Conservation (phyloP, 1,284 basidiomycete genomes). For the Gomphus bonarii region DNA sequence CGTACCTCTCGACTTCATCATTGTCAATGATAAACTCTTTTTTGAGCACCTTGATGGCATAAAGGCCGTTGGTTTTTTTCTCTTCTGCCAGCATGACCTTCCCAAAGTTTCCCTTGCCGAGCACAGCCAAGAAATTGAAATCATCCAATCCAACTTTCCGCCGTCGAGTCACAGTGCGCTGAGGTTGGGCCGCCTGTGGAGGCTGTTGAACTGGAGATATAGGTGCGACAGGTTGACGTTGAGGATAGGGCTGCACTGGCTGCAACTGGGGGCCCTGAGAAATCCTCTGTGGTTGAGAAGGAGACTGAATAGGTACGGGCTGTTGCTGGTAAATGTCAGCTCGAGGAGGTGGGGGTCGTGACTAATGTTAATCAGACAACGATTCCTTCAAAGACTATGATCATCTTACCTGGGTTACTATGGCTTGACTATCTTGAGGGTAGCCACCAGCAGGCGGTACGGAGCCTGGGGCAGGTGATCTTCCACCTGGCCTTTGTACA, state of each 20-base stretch:
- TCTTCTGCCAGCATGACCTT: constrained; percentile 99
- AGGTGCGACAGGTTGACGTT: constrained; percentile 17
- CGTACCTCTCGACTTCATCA: constrained; percentile 95
- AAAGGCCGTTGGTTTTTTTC: constrained; percentile 81
- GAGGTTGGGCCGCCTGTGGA: constrained; percentile 8
- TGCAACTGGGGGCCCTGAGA: constrained; percentile 17
- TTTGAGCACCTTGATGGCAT: constrained; percentile 99
- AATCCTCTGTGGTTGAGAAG: constrained; percentile 14
- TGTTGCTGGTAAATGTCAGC: constrained; percentile 1
- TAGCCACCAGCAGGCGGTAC: constrained; percentile 5
- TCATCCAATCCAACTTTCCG: constrained; percentile 95
- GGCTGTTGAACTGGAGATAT: constrained; percentile 20
- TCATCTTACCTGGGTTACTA: constrained; percentile 1
- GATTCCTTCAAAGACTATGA: neutral
- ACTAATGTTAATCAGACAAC: neutral
- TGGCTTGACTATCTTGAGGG: constrained; percentile 10
- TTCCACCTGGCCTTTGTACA: constrained; percentile 17
- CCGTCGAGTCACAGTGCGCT: constrained; percentile 12
- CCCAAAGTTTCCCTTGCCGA: constrained; percentile 99
- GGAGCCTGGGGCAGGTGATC: neutral
- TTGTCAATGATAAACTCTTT: constrained; percentile 99
- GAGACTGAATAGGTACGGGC: neutral
- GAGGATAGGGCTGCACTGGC: constrained; percentile 14
- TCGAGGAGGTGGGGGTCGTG: constrained; percentile 3
- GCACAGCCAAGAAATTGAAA: constrained; percentile 97